Base-by-base conservation (phyloP, 352 stramenopile genomes). In the Phytopythium delawarense region DNA sequence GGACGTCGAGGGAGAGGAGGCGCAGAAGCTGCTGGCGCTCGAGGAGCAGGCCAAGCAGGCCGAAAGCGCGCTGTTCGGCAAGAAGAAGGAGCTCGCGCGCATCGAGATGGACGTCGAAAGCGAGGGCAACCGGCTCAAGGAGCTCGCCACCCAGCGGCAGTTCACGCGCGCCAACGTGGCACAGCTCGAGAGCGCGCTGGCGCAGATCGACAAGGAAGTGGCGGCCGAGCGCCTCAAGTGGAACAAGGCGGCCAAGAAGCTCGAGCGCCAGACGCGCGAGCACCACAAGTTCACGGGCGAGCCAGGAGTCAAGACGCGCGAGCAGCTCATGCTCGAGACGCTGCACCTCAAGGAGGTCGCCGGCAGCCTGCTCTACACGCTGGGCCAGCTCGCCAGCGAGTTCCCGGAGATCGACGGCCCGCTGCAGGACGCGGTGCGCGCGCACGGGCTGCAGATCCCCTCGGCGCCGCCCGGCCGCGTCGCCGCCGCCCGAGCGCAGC, bases 71-170 rank as follows among this genome's bases (percentile, higher is more conserved):
- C 85, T 98, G 53, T 98, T 98, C 66, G 90, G 92, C 44, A 88
- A 92, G 65, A 97, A 98, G 74, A 98, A 98, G 64, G 93, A 98
- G 69, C 73, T 98, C 9, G 83, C 97, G 56, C 79, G 89, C 40
- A 67, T 97, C 23, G 78, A 95, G 52, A 93, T 92, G 62, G 92
- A 98, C 57, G 62, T 89, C 21, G 85, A 85, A 16, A 82, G 80
- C 49, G 85, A 94, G 59, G 73, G 63, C 7, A 79, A 88, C 37
- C 71, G 81, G 11, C 73, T 92, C 46, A 77, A 71, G 25, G 79
- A 94, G 69, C 63, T 94, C n/a, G 79, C 86, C 54, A 87, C 71
- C 0, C 79, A 91, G 59, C 69, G 70, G 15, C 74, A 88, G 51
- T 91, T 90, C 57, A 76, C 79, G 34, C 69, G 72, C 18, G 83